Base-by-base conservation (phyloP, 164 flowering plant genomes). In the Hamamelis virginiana region DNA sequence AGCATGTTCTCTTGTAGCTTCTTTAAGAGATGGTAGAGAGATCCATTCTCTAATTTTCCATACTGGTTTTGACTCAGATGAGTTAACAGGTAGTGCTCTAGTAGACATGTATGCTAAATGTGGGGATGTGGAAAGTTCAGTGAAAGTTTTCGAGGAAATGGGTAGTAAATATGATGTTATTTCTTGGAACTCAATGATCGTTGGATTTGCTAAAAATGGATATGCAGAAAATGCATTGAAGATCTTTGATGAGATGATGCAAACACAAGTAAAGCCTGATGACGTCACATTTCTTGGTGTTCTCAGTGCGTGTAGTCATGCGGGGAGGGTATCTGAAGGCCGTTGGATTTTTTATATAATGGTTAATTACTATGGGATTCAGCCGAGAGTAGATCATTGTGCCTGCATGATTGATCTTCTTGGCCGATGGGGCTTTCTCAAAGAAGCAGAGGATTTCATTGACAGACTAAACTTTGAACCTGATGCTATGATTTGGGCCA, bases 71-170 rank as follows among this genome's bases (percentile, higher is more conserved):
- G 72, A 75, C 62, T 77, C 70, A 18, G 95, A 94, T 72, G 92
- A 86, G 60, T 69, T 80, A 71, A 86, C 88, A 9, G 19, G 89
- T 55, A 86, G 93, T 76, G 84, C 92, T 4, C 90, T 94, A 47
- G 70, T 94, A 41, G 98, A 94, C 78, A 90, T 92, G 95, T 92
- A 92, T 82, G 90, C 97, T 23, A 94, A 92, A 83, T 90, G 98
- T 76, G 98, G 98, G 53, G 97, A 89, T 65, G 74, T 91, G 51
- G 74, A 60, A 59, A 82, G 87, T 70, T 89, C 97, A 33, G 51
- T 63, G 16, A 83, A 80, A 66, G 92, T 89, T 72, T 94, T 94
- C 71, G 63, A 69, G 28, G 90, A 88, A 80, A 84, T 90, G 85
- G 61, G 22, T 11, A 60, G 62, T 52, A 90, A 81, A 80, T 65